Evolutionary conservation across 73 alveolate species (phyloP).

Genomic region (Tetrahymena elliotti): DNA sequence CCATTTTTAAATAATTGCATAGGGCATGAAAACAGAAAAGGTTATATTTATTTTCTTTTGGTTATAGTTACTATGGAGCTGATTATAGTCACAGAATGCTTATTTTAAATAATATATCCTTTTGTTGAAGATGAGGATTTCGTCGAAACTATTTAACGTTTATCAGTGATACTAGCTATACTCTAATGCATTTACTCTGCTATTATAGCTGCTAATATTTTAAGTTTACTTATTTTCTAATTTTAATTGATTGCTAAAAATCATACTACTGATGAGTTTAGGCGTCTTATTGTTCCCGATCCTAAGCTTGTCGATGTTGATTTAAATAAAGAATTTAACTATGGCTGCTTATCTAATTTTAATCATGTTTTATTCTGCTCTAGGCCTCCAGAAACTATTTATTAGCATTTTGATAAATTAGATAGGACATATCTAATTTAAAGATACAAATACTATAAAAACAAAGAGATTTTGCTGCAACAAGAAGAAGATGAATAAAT

Average conservation of each 20-base stretch:
- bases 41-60: conserved; percentile 25
- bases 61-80: conserved; percentile 21
- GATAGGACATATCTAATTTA: background rate
- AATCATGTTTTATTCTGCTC: background rate
- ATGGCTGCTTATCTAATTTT: background rate
- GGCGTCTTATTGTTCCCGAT: background rate
- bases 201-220: background rate
- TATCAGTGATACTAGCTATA: background rate
- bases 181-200: background rate
- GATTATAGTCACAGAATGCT: conserved; percentile 8
- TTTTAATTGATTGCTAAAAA: background rate
- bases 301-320: background rate
- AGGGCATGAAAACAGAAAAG: conserved; percentile 43
- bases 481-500: background rate
- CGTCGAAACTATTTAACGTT: background rate
- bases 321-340: background rate
- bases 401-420: background rate
- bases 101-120: background rate
- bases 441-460: background rate
- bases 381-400: background rate
- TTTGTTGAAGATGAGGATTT: background rate
- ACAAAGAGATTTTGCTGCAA: background rate
- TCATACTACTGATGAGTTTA: background rate
- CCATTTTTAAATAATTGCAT: conserved; percentile 54
- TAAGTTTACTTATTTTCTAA: background rate